These are phyloP conservation scores for Podaxis rugospora DNA, from an alignment of 768 basidiomycete genomes.

Conservation along the genomic window DNA sequence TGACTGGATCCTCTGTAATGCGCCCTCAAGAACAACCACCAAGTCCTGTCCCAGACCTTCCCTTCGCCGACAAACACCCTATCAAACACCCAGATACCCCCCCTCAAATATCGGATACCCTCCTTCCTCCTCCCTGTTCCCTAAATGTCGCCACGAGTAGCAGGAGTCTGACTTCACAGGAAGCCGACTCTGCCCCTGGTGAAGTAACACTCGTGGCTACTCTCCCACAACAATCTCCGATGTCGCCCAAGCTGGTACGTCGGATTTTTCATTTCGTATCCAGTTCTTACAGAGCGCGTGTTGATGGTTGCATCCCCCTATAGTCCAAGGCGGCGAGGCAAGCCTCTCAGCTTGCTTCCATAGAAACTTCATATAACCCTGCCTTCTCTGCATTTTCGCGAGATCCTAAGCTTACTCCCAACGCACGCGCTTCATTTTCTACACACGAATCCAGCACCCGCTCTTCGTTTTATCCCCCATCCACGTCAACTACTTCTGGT, in stretches of 20 bases:
- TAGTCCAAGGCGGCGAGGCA: slow-evolving; percentile 31
- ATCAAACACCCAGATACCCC: slow-evolving; percentile 21
- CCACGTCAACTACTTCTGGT: slow-evolving; percentile 58
- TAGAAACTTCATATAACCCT: slow-evolving; percentile 29
- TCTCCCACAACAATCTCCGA: slow-evolving; percentile 19
- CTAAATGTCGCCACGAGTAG: slow-evolving; percentile 22
- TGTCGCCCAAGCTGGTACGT: slow-evolving; percentile 33
- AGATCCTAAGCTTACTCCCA: slow-evolving; percentile 41
- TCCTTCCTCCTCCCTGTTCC: slow-evolving; percentile 19
- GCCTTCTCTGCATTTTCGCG: slow-evolving; percentile 46
- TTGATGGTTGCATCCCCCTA: slow-evolving; percentile 14
- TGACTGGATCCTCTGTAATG: slow-evolving; percentile 29
- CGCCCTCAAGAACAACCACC: slow-evolving; percentile 20
- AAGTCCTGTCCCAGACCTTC: slow-evolving; percentile 26
- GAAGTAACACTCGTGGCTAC: slow-evolving; percentile 28
- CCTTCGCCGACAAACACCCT: slow-evolving; percentile 24
- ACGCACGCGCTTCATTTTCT: slow-evolving; percentile 52
- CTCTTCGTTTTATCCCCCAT: slow-evolving; percentile 75
- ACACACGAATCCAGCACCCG: slow-evolving; percentile 66
- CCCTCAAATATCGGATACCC: slow-evolving; percentile 12
- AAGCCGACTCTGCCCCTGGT: slow-evolving; percentile 19
- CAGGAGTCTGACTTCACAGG: slow-evolving; percentile 20
- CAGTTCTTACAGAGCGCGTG: slow-evolving; percentile 5
- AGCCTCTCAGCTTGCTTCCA: slow-evolving; percentile 25
- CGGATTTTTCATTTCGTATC: slow-evolving; percentile 7